Conservation (phyloP, 2,329 filamentous ascomycete species). For the Nemania sp. region DNA sequence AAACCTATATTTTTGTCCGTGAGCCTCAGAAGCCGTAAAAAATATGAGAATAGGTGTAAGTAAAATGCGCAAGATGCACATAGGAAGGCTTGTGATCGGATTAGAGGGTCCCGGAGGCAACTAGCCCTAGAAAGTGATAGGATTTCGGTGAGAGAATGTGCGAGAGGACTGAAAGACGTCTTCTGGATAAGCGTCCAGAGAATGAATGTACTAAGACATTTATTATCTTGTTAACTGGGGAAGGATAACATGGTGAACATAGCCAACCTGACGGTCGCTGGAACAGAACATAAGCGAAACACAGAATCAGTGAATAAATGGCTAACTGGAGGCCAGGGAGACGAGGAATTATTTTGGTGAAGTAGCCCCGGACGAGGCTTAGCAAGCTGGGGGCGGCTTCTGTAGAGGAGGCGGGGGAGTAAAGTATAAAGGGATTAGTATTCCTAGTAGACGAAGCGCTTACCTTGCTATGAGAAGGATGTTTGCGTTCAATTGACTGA, state of each 20-base stretch:
- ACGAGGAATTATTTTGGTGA: neutral
- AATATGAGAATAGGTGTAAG: neutral
- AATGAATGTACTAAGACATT: neutral
- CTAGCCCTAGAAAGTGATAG: neutral
- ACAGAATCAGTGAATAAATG: neutral
- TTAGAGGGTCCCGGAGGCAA: conserved; percentile 24
- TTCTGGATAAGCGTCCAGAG: neutral
- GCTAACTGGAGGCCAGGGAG: neutral
- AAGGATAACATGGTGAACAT: neutral
- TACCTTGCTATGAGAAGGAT: conserved; percentile 16
- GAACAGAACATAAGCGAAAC: neutral
- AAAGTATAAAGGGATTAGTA: neutral
- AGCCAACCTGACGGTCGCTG: neutral
- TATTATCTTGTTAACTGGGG: neutral
- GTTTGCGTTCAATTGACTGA: neutral
- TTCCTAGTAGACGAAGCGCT: neutral
- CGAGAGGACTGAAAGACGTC: neutral
- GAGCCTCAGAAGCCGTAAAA: conserved; percentile 8
- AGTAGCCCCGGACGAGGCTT: neutral
- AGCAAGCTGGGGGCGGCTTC: neutral
- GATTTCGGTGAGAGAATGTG: neutral
- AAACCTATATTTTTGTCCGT: conserved; percentile 20
- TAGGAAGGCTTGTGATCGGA: conserved; percentile 8
- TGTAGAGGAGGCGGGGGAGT: neutral
- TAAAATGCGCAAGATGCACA: conserved; percentile 1